Evolutionary conservation across 306 rosid species (phyloP), one percentile per base, ranked within the genome.

Genomic region (Erythrophleum fordii): DNA sequence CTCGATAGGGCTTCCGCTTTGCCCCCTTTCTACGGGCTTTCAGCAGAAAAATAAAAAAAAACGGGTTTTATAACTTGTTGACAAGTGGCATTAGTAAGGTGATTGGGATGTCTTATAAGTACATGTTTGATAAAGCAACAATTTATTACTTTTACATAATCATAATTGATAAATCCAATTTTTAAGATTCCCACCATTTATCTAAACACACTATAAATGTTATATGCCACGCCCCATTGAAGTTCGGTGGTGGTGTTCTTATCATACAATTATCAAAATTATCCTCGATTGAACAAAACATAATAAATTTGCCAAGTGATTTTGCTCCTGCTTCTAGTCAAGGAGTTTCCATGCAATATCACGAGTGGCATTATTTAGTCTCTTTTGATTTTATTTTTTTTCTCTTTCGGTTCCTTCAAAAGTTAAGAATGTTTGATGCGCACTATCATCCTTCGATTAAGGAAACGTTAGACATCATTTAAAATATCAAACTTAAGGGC

Each of bases 31-130:
- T 4, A 39, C 26, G 13, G n/a, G 11, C 48, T 51, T 53, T 18
- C 7, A 2, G 66, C 52, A 28, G 82, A 44, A 37, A 56, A 81
- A 75, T 55, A 11, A 3, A 18, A 29, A 42, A 16, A 53, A n/a
- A n/a, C n/a, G n/a, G 72, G 29, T 14, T 51, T 46, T 28, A 0
- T n/a, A 51, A 26, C 2, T 61, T 13, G 34, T 9, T 42, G 80
- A 65, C 69, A 72, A 64, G 59, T 51, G 83, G 74, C 20, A 17
- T 44, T 56, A 18, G 46, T 37, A n/a, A n/a, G n/a, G n/a, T n/a
- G n/a, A n/a, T n/a, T n/a, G n/a, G n/a, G n/a, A n/a, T n/a, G n/a
- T n/a, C n/a, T n/a, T n/a, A n/a, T n/a, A n/a, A n/a, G n/a, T n/a
- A n/a, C n/a, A n/a, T n/a, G n/a, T n/a, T n/a, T n/a, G n/a, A n/a